Base-by-base conservation (phyloP, 345 rosid species). In the Eucalyptus cloeziana region DNA sequence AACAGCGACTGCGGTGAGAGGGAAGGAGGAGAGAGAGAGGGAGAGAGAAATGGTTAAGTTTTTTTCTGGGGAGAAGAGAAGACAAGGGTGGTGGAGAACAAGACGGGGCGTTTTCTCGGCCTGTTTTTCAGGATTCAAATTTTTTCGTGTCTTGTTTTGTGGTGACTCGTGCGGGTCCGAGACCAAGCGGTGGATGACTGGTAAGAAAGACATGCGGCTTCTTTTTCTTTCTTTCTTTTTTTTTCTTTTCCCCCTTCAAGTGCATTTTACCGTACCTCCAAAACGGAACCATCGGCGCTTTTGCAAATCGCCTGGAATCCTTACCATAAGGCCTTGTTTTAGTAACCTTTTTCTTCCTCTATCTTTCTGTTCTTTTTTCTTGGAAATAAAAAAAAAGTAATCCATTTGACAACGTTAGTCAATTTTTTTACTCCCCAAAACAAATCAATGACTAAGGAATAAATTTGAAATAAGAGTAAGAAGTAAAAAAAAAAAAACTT, bases 211-310 rank as follows among this genome's bases (percentile, higher is more conserved):
- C 10, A 13, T 11, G 47, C 85, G 45, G 85, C 69, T 62, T 27
- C 16, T 27, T 60, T 27, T 11, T 12, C 7, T 27, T 60, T 60
- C 7, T 25, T 27, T 60, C 13, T 60, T 11, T 5, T 3, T 8
- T 0, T 7, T 8, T 14, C 2, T 4, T 31, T 4, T 1, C 1
- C 3, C 5, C 16, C 31, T n/a, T n/a, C 4, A 3, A 62, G 31
- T 6, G 69, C 69, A 62, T 30, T 62, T 62, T 62, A 13, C 69
- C 69, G 69, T 62, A 13, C 69, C 19, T 64, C 76, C 21, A 7
- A 7, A 16, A 62, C 67, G 14, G 30, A 10, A 56, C 62, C 62
- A 4, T 24, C 30, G 30, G 62, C 62, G 0, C 62, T 56, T 25
- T 30, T 22, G 13, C 62, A 10, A 56, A 56, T 56, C 30, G 62